Evolutionary conservation across 805 yeast genomes (phyloP), one percentile per base, ranked within the genome.

Genomic region (Saturnispora halmiae): DNA sequence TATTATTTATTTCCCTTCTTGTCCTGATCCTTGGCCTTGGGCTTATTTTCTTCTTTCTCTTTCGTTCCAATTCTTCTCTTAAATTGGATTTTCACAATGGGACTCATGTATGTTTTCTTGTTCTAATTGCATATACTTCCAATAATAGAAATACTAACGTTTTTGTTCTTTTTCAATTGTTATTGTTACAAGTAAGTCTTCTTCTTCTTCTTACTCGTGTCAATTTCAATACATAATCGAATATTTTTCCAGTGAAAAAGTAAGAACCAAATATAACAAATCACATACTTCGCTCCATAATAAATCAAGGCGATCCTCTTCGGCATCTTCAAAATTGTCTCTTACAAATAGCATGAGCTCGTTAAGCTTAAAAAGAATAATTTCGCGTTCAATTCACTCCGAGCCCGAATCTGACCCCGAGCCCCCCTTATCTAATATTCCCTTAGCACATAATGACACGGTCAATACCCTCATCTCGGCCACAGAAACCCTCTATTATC

Each of bases 371-470:
- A 38, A 38, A 14, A 29, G 41, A 18, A 38, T 38, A 7, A 31
- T 38, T 18, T 39, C 42, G 27, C 35, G 37, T 15, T 29, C 36
- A 19, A 29, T 31, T n/a, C 29, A 34, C 22, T n/a, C 30, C 13
- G 22, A 4, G 6, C 14, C 21, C 13, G 28, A 16, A 31, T 20
- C 25, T 5, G 11, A 14, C 4, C 25, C 21, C 21, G 6, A 9
- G 4, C 16, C 18, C 14, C 25, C 4, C 34, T 19, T 8, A 22
- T 22, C 6, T n/a, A 10, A 22, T 22, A 6, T 7, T 7, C 26
- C 26, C 10, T 7, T 22, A 22, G 10, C 6, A 22, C 26, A 22
- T 10, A 22, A 10, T 22, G 26, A 22, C 6, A 22, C 26, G 6
- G 6, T 10, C 6, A 22, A 22, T 22, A 22, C 26, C 6, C 6